phyloP scores from a whole-genome alignment of 2,329 filamentous ascomycete genomes.

The Aspergillus fructus region DNA sequence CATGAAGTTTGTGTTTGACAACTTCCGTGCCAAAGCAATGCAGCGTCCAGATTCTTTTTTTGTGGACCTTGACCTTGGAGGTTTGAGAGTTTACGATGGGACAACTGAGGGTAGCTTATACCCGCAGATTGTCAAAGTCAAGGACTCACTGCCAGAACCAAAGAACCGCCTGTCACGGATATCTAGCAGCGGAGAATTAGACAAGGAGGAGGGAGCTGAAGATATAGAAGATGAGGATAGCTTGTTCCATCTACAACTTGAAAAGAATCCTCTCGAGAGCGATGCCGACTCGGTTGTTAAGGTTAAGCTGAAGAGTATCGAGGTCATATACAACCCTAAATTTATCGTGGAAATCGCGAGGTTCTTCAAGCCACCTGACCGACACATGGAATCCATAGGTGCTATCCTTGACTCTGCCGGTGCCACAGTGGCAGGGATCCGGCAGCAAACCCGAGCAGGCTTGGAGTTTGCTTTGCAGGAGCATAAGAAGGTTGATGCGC shows the following conservation, averaged over 20 bases:
- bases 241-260: constrained; percentile 89
- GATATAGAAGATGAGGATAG: constrained; percentile 62
- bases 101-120: constrained; percentile 89
- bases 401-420: constrained; percentile 94
- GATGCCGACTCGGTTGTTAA: constrained; percentile 88
- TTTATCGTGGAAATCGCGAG: constrained; percentile 87
- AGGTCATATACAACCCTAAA: constrained; percentile 95
- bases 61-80: constrained; percentile 84
- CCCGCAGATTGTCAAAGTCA: constrained; percentile 93
- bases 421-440: constrained; percentile 89
- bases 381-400: constrained; percentile 97
- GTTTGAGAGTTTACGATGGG: constrained; percentile 91
- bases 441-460: constrained; percentile 92
- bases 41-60: constrained; percentile 90
- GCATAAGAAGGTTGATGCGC: constrained; percentile 96
- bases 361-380: constrained; percentile 94
- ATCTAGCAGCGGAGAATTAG: constrained; percentile 36
- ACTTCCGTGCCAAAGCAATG: constrained; percentile 85
- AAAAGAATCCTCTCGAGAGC: constrained; percentile 91
- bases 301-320: constrained; percentile 89
- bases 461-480: constrained; percentile 95
- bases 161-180: constrained; percentile 39
- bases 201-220: constrained; percentile 40
- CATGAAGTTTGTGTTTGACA: constrained; percentile 88
- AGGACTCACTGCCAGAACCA: constrained; percentile 68